Base-by-base conservation (phyloP, 768 basidiomycete genomes). In the Suillus subaureus region DNA sequence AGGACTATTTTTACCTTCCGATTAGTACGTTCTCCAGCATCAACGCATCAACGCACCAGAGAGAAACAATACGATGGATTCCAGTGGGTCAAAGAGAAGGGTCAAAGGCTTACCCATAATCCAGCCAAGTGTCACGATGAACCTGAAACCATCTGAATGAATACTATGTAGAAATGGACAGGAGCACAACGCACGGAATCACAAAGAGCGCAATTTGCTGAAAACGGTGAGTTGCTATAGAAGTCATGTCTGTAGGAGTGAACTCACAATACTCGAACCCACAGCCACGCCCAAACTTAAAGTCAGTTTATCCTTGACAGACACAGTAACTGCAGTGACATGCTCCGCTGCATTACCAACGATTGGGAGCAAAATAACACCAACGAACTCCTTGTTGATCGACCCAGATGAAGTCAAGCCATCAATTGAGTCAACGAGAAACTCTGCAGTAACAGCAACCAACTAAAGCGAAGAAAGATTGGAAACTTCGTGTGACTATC, bases 311-410 rank as follows among this genome's bases (percentile, higher is more conserved):
- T 90, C 87, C 77, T 96, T 96, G 65, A 94, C 90, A 0, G 95
- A 93, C 7, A 96, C 95, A 1, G 90, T 90, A 37, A 97, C 93
- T 18, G 96, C 95, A 2, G 94, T 97, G 54, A 89, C 90, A 72
- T 96, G 95, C 73, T 97, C 96, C 63, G 92, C 94, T 5, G 93
- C 91, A 73, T 94, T 95, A 18, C 93, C 93, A 18, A 96, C 95
- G 45, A 97, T 94, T 7, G 97, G 97, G 11, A 99, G 84, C 18
- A 99, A 80, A 69, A 91, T 91, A 47, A 97, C 77, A 18, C 93
- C 95, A 67, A 97, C 89, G 72, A 95, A 99, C 75, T 92, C 92
- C 66, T 87, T 85, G 66, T 80, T 86, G 62, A 99, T 90, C 7
- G 31, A 11, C 26, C 88, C 87, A 0, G 71, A 71, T 0, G 70